Evolutionary conservation across 129 eudicot species (phyloP).

Genomic region (Erigeron canadensis): DNA sequence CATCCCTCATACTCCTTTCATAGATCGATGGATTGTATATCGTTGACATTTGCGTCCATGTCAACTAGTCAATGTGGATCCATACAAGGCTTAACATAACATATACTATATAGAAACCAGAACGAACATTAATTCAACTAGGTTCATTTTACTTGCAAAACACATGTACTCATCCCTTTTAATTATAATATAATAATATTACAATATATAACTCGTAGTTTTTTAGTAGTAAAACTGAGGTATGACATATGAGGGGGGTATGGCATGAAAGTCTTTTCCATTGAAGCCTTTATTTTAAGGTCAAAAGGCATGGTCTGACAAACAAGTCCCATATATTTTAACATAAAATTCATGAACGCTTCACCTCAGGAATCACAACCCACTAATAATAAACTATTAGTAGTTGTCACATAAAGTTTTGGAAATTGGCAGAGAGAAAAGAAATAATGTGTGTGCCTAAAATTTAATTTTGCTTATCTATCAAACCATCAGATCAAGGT

Average conservation of each 20-base stretch:
- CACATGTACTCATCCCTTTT: too few relatives aligned
- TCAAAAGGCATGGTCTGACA: slow-evolving; percentile 37
- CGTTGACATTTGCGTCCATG: too few relatives aligned
- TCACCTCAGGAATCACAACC: slow-evolving; percentile 23
- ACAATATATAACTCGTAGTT: too few relatives aligned
- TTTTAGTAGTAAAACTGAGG: not conserved
- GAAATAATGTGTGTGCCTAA: slow-evolving; percentile 8
- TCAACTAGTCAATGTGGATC: too few relatives aligned
- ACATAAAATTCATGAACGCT: slow-evolving; percentile 28
- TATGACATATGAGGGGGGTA: slow-evolving; percentile 13
- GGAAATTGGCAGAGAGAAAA: slow-evolving; percentile 21
- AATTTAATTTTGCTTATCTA: slow-evolving; percentile 20
- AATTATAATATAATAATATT: too few relatives aligned
- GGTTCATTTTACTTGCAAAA: too few relatives aligned
- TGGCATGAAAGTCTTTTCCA: slow-evolving; percentile 12
- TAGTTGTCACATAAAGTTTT: slow-evolving; percentile 36
- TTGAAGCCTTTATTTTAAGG: slow-evolving; percentile 21
- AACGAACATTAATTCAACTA: too few relatives aligned
- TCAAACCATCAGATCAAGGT: slow-evolving; percentile 31
- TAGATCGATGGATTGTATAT: too few relatives aligned
- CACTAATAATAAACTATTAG: slow-evolving; percentile 17
- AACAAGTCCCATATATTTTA: slow-evolving; percentile 29
- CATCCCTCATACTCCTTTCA: too few relatives aligned
- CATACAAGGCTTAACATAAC: too few relatives aligned
- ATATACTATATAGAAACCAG: too few relatives aligned